A percentile compares a stretch with the other conserved stretches of the same genome.
Conservation (phyloP, 2,329 filamentous ascomycete species). For the Fusarium nygamai region DNA sequence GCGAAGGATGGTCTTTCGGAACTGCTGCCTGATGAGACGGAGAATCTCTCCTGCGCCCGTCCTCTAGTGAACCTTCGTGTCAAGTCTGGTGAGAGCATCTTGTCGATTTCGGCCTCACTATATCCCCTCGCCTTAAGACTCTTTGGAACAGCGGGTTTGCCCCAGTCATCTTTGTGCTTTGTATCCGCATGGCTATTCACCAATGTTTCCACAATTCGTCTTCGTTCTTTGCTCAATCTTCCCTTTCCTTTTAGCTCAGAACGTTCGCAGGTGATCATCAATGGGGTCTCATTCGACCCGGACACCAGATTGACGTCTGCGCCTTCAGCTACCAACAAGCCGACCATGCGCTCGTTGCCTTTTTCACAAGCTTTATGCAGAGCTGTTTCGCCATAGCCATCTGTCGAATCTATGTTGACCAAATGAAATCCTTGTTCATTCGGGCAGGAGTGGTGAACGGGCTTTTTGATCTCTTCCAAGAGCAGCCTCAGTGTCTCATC, state of each 20-base stretch:
- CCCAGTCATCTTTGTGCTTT: background rate
- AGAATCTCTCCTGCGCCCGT: background rate
- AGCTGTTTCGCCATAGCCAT: slow-evolving; percentile 9
- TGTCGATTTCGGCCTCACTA: background rate
- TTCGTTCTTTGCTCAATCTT: background rate
- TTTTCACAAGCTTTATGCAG: slow-evolving; percentile 16
- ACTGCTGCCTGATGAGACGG: background rate
- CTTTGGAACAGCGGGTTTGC: background rate
- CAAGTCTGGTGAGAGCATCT: slow-evolving; percentile 8
- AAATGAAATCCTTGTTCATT: background rate
- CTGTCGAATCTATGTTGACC: background rate
- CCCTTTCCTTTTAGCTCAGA: background rate
- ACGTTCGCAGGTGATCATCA: slow-evolving; percentile 6
- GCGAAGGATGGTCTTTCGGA: background rate
- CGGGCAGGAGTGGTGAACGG: background rate
- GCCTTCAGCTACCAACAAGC: slow-evolving; percentile 6
- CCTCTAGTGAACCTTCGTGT: background rate
- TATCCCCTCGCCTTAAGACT: slow-evolving; percentile 10
- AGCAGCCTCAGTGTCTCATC: background rate
- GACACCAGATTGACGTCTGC: slow-evolving; percentile 9
- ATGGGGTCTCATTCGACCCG: background rate
- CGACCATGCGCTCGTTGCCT: slow-evolving; percentile 4
- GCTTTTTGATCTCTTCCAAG: slow-evolving; percentile 17
- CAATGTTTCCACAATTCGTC: background rate
- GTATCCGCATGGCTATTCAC: background rate